Base-by-base conservation (phyloP, 1,284 basidiomycete genomes). In the Tilletiopsis washingtonensis region DNA sequence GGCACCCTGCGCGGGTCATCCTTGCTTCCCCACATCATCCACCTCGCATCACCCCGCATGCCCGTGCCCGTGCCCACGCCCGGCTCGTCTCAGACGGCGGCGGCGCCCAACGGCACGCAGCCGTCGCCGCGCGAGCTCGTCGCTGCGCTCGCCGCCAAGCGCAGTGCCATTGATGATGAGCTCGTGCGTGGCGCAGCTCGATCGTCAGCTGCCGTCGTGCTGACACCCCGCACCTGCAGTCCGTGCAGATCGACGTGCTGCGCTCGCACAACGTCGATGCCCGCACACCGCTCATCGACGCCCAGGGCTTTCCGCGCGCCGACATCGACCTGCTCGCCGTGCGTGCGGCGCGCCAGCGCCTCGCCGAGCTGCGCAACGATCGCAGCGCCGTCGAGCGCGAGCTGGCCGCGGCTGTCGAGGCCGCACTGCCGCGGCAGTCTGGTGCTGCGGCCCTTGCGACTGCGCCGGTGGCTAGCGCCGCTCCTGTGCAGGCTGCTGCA, bases 321-420 rank as follows among this genome's bases (percentile, higher is more conserved):
- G 53, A 59, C 40, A 56, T 58, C 32, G 64, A 67, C 40, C 41
- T 67, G 5, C 47, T 63, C 47, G 61, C 62, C 5, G 58, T 67
- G 17, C 43, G 64, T 25, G 52, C 49, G 2, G 63, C 64, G 4
- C 42, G 63, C 15, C 49, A 59, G 23, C 36, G 57, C 4, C 59
- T 65, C 52, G 57, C 56, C 6, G 40, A 57, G 19, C 55, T 67
- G 24, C 45, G 59, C 5, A 67, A 63, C 42, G 64, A 67, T 50
- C 48, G 51, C 6, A 52, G 57, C 14, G 55, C 53, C 5, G 14
- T 67, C 5, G 46, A 56, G 0, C 9, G 9, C 9, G 29, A 34
- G n/a, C 29, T 34, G 9, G 29, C 29, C 29, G 9, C 9, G n/a
- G 29, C n/a, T n/a, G n/a, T 34, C 29, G 29, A 34, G 29, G n/a